phyloP scores from a whole-genome alignment of 306 rosid species.

The Ochetophila trinervis region DNA sequence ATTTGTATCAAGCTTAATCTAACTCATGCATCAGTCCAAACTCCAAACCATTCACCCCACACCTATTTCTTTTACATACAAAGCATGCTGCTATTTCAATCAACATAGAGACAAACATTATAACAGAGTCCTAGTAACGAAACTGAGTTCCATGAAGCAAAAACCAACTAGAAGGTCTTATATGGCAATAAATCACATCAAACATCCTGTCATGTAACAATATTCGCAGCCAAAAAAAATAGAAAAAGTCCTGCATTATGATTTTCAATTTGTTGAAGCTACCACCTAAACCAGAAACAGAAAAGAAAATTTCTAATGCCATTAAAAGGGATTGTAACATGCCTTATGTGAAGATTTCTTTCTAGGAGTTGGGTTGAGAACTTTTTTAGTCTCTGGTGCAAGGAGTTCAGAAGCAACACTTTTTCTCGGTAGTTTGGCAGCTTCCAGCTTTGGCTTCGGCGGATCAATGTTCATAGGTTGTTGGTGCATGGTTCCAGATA shows the following conservation, averaged over 20 bases:
- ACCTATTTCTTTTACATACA: neutral
- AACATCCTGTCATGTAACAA: too few relatives aligned
- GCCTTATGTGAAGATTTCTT: constrained; percentile 66
- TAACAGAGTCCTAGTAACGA: neutral
- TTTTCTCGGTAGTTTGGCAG: constrained; percentile 50
- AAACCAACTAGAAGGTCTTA: neutral
- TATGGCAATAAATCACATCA: too few relatives aligned
- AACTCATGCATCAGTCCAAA: neutral
- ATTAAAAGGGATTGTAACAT: constrained; percentile 7
- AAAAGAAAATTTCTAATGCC: neutral
- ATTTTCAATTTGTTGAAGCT: neutral
- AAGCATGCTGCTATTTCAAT: neutral
- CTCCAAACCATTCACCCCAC: constrained; percentile 1
- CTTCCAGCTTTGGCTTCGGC: constrained; percentile 53
- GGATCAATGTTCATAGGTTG: constrained; percentile 65
- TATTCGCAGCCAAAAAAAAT: too few relatives aligned
- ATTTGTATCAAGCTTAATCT: too few relatives aligned
- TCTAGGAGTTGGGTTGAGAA: constrained; percentile 50
- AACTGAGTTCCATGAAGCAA: neutral
- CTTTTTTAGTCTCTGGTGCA: constrained; percentile 42
- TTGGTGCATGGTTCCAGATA: constrained; percentile 66
- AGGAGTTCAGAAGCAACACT: constrained; percentile 40
- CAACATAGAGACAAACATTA: neutral
- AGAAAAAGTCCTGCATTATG: neutral
- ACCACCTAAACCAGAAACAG: neutral